Percentiles rank a stretch among this genome's conserved stretches.
These are phyloP conservation scores for Jamesozyma jinghongensis DNA, from an alignment of 805 yeast genomes.

Conservation along the genomic window DNA sequence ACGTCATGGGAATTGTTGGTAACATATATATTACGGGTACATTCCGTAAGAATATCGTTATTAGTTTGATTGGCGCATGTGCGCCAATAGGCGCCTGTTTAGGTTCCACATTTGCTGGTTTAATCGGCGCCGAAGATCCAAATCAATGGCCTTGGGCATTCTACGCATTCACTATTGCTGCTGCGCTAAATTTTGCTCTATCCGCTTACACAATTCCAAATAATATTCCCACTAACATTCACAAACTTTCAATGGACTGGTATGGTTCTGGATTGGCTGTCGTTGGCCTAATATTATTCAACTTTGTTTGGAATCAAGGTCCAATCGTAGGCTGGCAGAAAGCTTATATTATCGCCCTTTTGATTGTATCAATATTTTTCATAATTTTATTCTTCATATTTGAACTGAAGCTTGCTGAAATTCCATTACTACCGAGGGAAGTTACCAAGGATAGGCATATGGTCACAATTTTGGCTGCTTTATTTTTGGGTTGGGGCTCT, in stretches of 20 bases:
- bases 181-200: slow-evolving; percentile 11
- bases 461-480: slow-evolving; percentile 40
- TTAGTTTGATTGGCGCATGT: slow-evolving; percentile 47
- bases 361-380: slow-evolving; percentile 40
- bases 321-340: slow-evolving; percentile 60
- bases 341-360: slow-evolving; percentile 48
- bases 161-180: slow-evolving; percentile 20
- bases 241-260: slow-evolving; percentile 35
- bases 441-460: slow-evolving; percentile 37
- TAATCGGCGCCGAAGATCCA: slow-evolving; percentile 26
- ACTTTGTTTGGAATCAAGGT: slow-evolving; percentile 68
- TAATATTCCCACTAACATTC: slow-evolving; percentile 21
- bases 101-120: slow-evolving; percentile 44
- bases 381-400: slow-evolving; percentile 39
- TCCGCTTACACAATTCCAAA: slow-evolving; percentile 24
- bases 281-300: slow-evolving; percentile 50
- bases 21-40: slow-evolving; percentile 38
- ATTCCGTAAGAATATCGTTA: slow-evolving; percentile 39
- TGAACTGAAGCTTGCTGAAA: slow-evolving; percentile 37
- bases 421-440: slow-evolving; percentile 48
- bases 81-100: slow-evolving; percentile 54
- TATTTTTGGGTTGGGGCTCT: slow-evolving; percentile 66
- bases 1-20: slow-evolving; percentile 49
- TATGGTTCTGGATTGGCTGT: slow-evolving; percentile 51
- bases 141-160: slow-evolving; percentile 27